A percentile compares a stretch with the other conserved stretches of the same genome.
Evolutionary conservation across 768 basidiomycete species (phyloP).

Genomic region (Amyloporia xantha): DNA sequence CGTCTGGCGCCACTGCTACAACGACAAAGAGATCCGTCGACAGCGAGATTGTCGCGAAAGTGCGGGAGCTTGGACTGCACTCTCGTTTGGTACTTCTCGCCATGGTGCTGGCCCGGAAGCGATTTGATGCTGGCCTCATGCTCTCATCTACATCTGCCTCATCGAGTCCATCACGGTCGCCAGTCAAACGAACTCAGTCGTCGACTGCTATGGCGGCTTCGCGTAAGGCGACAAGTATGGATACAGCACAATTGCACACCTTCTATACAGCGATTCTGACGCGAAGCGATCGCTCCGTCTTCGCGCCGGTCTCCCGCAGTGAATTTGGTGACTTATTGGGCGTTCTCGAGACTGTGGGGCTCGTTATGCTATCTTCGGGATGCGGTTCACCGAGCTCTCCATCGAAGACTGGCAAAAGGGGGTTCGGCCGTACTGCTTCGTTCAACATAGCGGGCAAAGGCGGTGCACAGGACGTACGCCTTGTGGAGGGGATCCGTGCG

Average conservation of each 20-base stretch:
- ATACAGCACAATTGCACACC: conserved; percentile 52
- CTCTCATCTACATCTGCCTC: conserved; percentile 30
- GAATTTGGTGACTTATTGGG: conserved; percentile 71
- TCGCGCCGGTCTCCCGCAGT: conserved; percentile 62
- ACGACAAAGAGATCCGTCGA: conserved; percentile 15
- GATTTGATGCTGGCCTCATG: conserved; percentile 50
- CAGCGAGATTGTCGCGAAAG: conserved; percentile 61
- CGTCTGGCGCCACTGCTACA: conserved; percentile 31
- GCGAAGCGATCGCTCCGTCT: conserved; percentile 46
- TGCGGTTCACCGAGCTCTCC: conserved; percentile 28
- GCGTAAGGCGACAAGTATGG: conserved; percentile 32
- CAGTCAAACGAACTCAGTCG: conserved; percentile 47
- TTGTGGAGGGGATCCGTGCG: conserved; percentile 55
- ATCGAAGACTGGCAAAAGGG: conserved; percentile 42
- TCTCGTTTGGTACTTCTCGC: conserved; percentile 63
- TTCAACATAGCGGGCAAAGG: conserved; percentile 36
- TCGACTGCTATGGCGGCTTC: conserved; percentile 20
- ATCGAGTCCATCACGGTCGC: conserved; percentile 28
- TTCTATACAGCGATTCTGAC: conserved; percentile 58
- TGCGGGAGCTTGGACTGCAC: conserved; percentile 66
- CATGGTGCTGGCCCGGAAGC: conserved; percentile 56
- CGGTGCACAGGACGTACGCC: conserved; percentile 37
- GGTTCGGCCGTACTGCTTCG: conserved; percentile 51
- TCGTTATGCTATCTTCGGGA: conserved; percentile 40
- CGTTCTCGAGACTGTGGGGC: conserved; percentile 68